phyloP scores from a whole-genome alignment of 1,284 basidiomycete genomes.

The Tilletiaria anomala region DNA sequence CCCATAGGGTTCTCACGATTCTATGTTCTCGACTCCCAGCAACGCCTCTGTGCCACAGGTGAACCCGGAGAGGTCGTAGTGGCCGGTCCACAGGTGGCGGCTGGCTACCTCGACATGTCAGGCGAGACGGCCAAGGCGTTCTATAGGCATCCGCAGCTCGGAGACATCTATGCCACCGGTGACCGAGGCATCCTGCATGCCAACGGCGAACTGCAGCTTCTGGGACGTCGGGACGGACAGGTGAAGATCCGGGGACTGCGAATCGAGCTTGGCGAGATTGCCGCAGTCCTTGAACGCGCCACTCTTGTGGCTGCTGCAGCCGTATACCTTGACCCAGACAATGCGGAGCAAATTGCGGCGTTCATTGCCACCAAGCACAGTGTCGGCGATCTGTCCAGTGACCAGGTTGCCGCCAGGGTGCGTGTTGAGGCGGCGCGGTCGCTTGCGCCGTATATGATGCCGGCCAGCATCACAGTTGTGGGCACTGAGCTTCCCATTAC shows the following conservation, averaged over 20 bases:
- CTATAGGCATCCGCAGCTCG: constrained; percentile 10
- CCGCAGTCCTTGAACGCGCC: no score
- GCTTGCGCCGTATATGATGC: no score
- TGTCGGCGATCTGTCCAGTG: no score
- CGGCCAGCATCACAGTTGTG: no score
- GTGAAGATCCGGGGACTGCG: constrained; percentile 33
- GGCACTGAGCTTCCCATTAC: no score
- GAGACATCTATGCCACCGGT: constrained; percentile 25
- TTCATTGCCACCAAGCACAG: no score
- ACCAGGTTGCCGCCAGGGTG: no score
- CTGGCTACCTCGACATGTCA: constrained; percentile 12
- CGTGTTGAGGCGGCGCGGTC: no score
- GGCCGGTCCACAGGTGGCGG: constrained; percentile 23
- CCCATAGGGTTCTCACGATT: neutral
- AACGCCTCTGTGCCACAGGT: constrained; percentile 9
- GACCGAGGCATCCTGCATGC: constrained; percentile 18
- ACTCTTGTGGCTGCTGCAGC: no score
- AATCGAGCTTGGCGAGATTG: constrained; percentile 32
- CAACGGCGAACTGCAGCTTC: constrained; percentile 19
- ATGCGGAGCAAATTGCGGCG: no score
- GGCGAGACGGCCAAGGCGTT: constrained; percentile 3
- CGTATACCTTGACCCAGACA: no score
- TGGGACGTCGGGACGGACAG: constrained; percentile 27
- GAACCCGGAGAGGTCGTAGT: constrained; percentile 30
- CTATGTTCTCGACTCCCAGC: constrained; percentile 1